These are phyloP conservation scores for Syzygium malaccense DNA, from an alignment of 441 rosid species.

Conservation along the genomic window DNA sequence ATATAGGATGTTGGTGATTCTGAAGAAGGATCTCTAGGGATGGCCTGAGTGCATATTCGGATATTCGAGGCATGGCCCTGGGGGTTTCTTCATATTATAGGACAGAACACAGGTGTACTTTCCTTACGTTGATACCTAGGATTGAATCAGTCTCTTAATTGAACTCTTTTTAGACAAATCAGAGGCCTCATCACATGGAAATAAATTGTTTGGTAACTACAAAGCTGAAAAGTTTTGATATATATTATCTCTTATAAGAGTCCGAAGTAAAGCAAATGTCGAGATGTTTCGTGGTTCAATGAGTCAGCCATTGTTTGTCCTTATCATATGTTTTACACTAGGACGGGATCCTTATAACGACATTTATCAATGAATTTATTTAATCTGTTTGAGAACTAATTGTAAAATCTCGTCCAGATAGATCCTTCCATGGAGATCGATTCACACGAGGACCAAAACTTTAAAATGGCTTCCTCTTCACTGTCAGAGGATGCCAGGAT, in stretches of 20 bases:
- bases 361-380: not conserved
- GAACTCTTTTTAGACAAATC: not conserved
- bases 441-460: not conserved
- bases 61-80: not conserved
- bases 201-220: not conserved
- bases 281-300: not conserved
- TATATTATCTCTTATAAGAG: not conserved
- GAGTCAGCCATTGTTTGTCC: not conserved
- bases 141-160: not conserved
- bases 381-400: not conserved
- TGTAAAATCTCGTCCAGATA: not conserved
- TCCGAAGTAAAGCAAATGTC: not conserved
- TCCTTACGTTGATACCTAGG: not conserved
- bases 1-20: not conserved
- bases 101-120: not conserved
- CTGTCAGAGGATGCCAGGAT: not conserved
- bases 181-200: not conserved
- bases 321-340: not conserved
- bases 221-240: not conserved
- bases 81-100: not conserved
- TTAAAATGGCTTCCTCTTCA: not conserved
- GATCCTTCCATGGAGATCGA: not conserved
- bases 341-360: not conserved
- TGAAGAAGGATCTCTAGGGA: not conserved
- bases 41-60: conserved; percentile 1